These are phyloP conservation scores for Globisporangium nagaii DNA, from an alignment of 352 stramenopile species.

Conservation along the genomic window DNA sequence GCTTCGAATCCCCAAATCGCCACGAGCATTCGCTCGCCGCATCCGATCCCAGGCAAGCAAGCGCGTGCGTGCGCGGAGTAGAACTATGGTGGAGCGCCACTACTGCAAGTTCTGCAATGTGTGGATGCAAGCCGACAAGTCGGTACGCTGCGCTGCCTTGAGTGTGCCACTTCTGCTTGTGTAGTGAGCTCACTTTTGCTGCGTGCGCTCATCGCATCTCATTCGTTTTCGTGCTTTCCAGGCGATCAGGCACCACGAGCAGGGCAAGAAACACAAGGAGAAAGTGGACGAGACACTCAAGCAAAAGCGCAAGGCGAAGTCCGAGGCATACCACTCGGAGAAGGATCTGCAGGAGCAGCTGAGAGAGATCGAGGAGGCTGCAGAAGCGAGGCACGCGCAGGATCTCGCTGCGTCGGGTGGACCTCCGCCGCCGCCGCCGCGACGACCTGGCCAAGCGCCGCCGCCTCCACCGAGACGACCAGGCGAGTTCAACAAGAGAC, in stretches of 20 bases:
- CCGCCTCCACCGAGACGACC: constrained; percentile 27
- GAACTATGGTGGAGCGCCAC: constrained; percentile 61
- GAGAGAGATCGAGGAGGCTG: constrained; percentile 54
- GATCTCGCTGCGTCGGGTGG: constrained; percentile 6
- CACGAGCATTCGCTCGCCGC: no score
- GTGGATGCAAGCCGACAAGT: constrained; percentile 80
- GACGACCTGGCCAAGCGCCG: constrained; percentile 9
- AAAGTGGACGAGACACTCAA: constrained; percentile 68
- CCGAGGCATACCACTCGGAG: constrained; percentile 45
- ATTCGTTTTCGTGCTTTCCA: constrained; percentile 11
- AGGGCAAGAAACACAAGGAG: constrained; percentile 70
- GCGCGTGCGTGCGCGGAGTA: neutral
- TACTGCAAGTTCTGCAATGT: constrained; percentile 88
- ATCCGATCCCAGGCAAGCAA: no score
- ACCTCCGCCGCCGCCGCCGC: neutral
- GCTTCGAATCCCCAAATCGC: no score
- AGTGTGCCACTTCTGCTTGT: no score
- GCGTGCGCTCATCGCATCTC: neutral
- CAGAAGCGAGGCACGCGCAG: constrained; percentile 4
- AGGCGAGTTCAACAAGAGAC: neutral
- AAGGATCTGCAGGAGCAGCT: constrained; percentile 62
- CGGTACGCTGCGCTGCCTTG: constrained; percentile 22
- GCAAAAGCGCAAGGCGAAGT: constrained; percentile 65
- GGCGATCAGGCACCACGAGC: constrained; percentile 82
- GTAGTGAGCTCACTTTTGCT: neutral